phyloP scores from a whole-genome alignment of 805 yeast genomes.

The Saccharomycopsis malanga region DNA sequence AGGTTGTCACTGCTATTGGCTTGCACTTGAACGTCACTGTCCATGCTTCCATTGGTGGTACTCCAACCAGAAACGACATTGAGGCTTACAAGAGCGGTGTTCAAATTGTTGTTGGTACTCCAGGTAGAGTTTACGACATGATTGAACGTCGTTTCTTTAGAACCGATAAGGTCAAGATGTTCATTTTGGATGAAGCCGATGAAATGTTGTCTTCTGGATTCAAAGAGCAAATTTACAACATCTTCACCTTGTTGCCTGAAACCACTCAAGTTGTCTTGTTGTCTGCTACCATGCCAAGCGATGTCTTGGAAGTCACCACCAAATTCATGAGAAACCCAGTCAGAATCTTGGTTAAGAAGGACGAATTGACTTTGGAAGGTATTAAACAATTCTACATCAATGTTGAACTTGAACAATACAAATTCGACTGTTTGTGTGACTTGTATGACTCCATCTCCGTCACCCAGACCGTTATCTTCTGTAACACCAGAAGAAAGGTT shows the following conservation, averaged over 20 bases:
- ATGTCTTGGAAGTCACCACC: conserved; percentile 84
- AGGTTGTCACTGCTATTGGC: conserved; percentile 80
- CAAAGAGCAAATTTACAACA: conserved; percentile 91
- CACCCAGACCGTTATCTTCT: conserved; percentile 96
- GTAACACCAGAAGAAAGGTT: conserved; percentile 94
- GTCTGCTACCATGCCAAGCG: conserved; percentile 89
- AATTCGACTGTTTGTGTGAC: conserved; percentile 91
- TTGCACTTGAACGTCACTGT: conserved; percentile 79
- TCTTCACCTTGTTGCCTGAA: conserved; percentile 77
- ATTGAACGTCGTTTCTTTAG: conserved; percentile 72
- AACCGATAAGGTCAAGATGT: conserved; percentile 75
- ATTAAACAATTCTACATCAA: conserved; percentile 87
- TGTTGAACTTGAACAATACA: conserved; percentile 89
- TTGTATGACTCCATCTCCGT: conserved; percentile 90
- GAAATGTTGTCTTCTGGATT: conserved; percentile 90
- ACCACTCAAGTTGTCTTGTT: conserved; percentile 88
- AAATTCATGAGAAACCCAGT: conserved; percentile 93
- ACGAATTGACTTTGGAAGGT: conserved; percentile 90
- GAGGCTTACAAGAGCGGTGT: conserved; percentile 68
- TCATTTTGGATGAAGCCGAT: conserved; percentile 95
- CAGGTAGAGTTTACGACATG: conserved; percentile 92
- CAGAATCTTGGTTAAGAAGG: conserved; percentile 88
- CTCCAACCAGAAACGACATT: conserved; percentile 72
- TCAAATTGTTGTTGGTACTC: conserved; percentile 94
- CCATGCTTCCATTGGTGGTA: conserved; percentile 94